Conservation (phyloP, 1,284 basidiomycete species). For the Heterobasidion parviporum region DNA sequence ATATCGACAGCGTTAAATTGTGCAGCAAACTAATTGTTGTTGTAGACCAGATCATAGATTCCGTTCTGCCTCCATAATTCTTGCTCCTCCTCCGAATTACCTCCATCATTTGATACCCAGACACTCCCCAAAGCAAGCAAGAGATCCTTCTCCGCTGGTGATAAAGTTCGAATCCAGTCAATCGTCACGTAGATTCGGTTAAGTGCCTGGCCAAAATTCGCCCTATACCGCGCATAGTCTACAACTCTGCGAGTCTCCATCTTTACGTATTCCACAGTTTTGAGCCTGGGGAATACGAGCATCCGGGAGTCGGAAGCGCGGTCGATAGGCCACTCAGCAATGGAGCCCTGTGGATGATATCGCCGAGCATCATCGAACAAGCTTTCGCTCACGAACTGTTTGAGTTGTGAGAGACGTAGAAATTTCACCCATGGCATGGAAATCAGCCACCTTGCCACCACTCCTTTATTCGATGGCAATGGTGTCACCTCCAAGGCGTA, state of each 20-base stretch:
- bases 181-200: no score
- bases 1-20: no score
- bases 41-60: not conserved
- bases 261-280: conserved; percentile 31
- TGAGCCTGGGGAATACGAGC: conserved; percentile 32
- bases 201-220: no score
- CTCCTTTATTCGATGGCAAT: conserved; percentile 14
- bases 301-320: conserved; percentile 5
- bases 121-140: not conserved
- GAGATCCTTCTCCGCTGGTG: conserved; percentile 9
- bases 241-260: conserved; percentile 18
- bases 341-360: not conserved
- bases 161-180: not conserved
- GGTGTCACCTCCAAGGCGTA: conserved; percentile 30
- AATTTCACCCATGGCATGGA: conserved; percentile 45
- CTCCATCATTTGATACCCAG: not conserved
- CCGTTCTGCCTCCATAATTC: not conserved
- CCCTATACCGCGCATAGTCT: conserved; percentile 9
- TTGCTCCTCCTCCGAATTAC: not conserved
- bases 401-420: conserved; percentile 36
- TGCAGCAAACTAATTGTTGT: no score
- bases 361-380: not conserved
- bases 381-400: conserved; percentile 19
- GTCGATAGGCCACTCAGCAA: no score
- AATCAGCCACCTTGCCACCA: conserved; percentile 38